Percentiles rank a stretch among this genome's conserved stretches.
phyloP scores from a whole-genome alignment of 441 rosid species.

The Aquilaria agallochum region DNA sequence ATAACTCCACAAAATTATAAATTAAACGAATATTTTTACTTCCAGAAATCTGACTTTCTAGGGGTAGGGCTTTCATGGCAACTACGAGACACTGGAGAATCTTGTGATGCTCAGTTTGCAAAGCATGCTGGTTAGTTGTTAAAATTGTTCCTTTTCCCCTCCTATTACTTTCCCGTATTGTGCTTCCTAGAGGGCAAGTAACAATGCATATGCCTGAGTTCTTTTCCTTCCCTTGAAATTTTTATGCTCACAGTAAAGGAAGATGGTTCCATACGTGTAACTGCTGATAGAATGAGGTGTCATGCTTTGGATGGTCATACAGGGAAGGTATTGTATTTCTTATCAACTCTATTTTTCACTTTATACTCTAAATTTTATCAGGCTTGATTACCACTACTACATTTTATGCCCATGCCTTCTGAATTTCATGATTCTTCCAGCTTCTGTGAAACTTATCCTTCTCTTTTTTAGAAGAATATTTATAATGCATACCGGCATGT shows the following conservation, averaged over 20 bases:
- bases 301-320: slow-evolving; percentile 48
- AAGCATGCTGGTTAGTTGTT: slow-evolving; percentile 28
- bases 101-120: slow-evolving; percentile 19
- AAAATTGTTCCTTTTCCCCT: neutral
- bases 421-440: too few relatives aligned
- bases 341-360: neutral
- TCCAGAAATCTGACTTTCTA: slow-evolving; percentile 22
- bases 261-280: slow-evolving; percentile 12
- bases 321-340: slow-evolving; percentile 26
- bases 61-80: slow-evolving; percentile 21
- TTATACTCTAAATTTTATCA: too few relatives aligned
- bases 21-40: neutral
- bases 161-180: neutral
- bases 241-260: slow-evolving; percentile 19
- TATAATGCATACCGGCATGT: neutral
- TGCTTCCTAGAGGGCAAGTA: slow-evolving; percentile 4
- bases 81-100: slow-evolving; percentile 19
- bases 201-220: slow-evolving; percentile 6
- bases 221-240: neutral
- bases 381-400: too few relatives aligned
- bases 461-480: too few relatives aligned
- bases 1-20: too few relatives aligned
- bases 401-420: too few relatives aligned
- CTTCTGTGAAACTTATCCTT: too few relatives aligned
- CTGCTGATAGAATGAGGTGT: slow-evolving; percentile 29